These are phyloP conservation scores for Coniochaeta sp. DNA, from an alignment of 2,329 filamentous ascomycete species.

Conservation along the genomic window DNA sequence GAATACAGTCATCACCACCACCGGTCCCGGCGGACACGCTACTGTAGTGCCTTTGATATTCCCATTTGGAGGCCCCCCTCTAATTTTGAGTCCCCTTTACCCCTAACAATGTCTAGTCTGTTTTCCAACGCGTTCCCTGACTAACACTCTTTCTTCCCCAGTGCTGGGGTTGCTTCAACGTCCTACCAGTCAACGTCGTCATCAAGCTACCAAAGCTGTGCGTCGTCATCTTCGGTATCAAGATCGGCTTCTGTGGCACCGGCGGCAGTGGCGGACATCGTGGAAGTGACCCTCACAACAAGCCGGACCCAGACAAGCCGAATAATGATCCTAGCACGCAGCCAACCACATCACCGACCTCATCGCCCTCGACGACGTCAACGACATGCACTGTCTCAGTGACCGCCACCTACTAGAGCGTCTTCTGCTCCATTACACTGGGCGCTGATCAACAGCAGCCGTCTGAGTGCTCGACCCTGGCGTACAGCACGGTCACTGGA, in stretches of 20 bases:
- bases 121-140: no score
- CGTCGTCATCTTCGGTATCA: background rate
- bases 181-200: background rate
- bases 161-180: slow-evolving; percentile 1
- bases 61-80: no score
- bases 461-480: background rate
- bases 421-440: background rate
- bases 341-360: background rate
- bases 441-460: no score
- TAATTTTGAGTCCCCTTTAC: no score
- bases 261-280: background rate
- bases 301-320: background rate
- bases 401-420: background rate
- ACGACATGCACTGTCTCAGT: background rate
- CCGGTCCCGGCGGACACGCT: no score
- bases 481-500: background rate
- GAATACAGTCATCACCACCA: background rate
- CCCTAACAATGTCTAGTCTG: no score
- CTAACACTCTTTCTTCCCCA: background rate
- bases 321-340: background rate
- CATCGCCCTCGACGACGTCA: background rate
- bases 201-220: background rate
- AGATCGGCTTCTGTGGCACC: background rate
- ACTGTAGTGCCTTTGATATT: no score
- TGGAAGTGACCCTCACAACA: background rate